Conservation (phyloP, 257 asterid species). For the Solanum ahanhuiri region DNA sequence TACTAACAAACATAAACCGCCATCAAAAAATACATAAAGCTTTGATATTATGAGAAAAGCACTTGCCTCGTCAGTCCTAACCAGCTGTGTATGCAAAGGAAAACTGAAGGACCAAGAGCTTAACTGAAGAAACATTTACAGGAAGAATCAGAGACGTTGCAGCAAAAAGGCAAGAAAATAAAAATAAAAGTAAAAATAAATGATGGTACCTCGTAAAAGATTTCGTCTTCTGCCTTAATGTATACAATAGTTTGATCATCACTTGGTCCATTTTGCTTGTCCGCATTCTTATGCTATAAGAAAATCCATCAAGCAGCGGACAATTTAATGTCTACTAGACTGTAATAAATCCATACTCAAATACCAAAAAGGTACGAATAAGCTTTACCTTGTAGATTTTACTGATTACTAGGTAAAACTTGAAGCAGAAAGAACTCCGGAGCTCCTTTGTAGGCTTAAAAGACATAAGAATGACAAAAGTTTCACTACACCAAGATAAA, state of each 20-base stretch:
- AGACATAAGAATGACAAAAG: slow-evolving; percentile 10
- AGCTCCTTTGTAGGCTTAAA: slow-evolving; percentile 74
- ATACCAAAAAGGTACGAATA: background rate
- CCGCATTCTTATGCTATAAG: slow-evolving; percentile 55
- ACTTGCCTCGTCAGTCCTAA: slow-evolving; percentile 59
- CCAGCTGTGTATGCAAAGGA: slow-evolving; percentile 51
- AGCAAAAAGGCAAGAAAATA: background rate
- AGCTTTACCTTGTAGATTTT: slow-evolving; percentile 68
- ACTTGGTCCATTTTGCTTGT: slow-evolving; percentile 17
- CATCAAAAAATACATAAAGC: background rate
- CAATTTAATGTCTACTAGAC: background rate
- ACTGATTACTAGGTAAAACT: slow-evolving; percentile 55
- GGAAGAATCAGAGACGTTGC: slow-evolving; percentile 2
- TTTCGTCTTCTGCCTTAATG: slow-evolving; percentile 68
- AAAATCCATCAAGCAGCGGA: background rate
- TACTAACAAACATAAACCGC: background rate
- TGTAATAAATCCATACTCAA: background rate
- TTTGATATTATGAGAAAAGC: background rate
- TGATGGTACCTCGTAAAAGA: slow-evolving; percentile 47
- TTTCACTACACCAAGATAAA: background rate
- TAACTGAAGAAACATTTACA: slow-evolving; percentile 44
- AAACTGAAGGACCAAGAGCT: slow-evolving; percentile 87
- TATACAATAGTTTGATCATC: slow-evolving; percentile 51
- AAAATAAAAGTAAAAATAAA: background rate
- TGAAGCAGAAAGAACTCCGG: slow-evolving; percentile 57